Conservation (phyloP, 2,329 filamentous ascomycete genomes). For the Xylaria hypoxylon region DNA sequence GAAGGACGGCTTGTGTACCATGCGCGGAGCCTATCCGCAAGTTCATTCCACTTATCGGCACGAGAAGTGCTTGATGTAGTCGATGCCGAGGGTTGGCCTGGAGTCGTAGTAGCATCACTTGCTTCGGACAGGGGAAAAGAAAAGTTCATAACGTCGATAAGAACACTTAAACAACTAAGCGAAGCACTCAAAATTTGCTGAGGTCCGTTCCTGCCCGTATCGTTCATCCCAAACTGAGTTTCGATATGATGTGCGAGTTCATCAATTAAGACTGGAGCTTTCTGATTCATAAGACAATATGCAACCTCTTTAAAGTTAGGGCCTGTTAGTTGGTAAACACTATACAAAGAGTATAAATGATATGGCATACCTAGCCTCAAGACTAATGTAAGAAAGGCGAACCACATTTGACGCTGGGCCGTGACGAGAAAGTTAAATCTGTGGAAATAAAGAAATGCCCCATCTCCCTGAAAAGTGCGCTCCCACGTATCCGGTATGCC, state of each 20-base stretch:
- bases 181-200: constrained; percentile 28
- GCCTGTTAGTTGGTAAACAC: background rate
- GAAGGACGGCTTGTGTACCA: constrained; percentile 31
- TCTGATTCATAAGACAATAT: constrained; percentile 36
- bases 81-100: background rate
- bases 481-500: constrained; percentile 37
- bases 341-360: background rate
- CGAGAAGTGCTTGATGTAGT: background rate
- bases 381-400: constrained; percentile 33
- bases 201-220: background rate
- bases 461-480: constrained; percentile 32
- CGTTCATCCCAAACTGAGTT: background rate
- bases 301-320: constrained; percentile 29
- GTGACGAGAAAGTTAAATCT: constrained; percentile 28
- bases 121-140: constrained; percentile 11
- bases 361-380: constrained; percentile 38
- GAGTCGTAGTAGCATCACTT: background rate
- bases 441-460: constrained; percentile 29
- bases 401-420: constrained; percentile 32
- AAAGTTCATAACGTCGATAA: constrained; percentile 35
- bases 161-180: constrained; percentile 30
- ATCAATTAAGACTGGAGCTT: constrained; percentile 21
- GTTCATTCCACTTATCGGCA: constrained; percentile 11
- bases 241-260: constrained; percentile 32
- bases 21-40: constrained; percentile 14